Base-by-base conservation (phyloP, 202 grass and related monocot genomes). In the Tripidium arundinaceum region DNA sequence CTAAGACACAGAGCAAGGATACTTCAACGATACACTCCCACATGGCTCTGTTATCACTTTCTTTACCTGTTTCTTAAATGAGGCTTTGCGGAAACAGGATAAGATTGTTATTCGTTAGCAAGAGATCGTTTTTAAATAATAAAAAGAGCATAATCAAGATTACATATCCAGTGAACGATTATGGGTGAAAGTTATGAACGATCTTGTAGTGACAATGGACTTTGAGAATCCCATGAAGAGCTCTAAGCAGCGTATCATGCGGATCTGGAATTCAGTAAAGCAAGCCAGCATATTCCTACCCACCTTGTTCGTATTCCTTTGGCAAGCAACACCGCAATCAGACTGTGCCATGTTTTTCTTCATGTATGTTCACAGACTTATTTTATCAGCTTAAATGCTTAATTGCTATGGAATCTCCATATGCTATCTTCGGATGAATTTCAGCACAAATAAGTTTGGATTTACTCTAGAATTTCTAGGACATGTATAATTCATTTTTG, bases 271-370 rank as follows among this genome's bases (percentile, higher is more conserved):
- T 86, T 82, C 94, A 83, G 84, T 94, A 69, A 97, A 91, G 83
- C 91, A 97, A 65, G 89, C 87, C 2, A 89, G 81, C 52, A 97
- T 97, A 37, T 87, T 94, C 84, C 84, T 94, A 42, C 94, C 94
- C 8, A 97, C 94, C 18, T 68, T 97, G 55, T 97, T 97, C 74
- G 87, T 97, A 85, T 97, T 97, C 82, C 87, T 97, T 75, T 94
- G 94, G 94, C 94, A 97, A 90, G 94, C 94, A 63, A 97, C 94
- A 63, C 94, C 94, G 43, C 94, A 97, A 27, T 97, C 94, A 11
- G 94, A 97, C 62, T 94, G 91, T 69, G 91, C 94, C 62, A 94
- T 92, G 91, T 97, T 97, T 76, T 97, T 85, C 72, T 97, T 97
- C 49, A 79, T 81, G 94, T 97, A 97, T 43, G 94, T 76, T 33